Evolutionary conservation across 805 yeast species (phyloP).

Genomic region (Blastobotrys muscicola): DNA sequence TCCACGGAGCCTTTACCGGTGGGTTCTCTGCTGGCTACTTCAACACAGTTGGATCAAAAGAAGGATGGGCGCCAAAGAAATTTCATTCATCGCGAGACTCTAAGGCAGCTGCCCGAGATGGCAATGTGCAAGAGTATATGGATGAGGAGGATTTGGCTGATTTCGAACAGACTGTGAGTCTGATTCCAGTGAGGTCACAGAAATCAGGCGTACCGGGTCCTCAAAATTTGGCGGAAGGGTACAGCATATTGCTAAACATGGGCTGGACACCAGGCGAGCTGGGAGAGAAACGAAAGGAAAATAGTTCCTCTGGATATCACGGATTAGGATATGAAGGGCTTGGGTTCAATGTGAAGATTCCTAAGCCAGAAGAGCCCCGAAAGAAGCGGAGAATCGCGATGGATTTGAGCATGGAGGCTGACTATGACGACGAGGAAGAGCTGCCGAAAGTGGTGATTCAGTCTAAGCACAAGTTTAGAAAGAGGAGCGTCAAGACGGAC

Average conservation of each 20-base stretch:
- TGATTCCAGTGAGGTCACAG: not conserved
- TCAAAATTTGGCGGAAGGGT: constrained; percentile 51
- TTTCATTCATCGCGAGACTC: constrained; percentile 17
- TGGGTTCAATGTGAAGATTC: not conserved
- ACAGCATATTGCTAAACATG: constrained; percentile 55
- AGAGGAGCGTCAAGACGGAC: not conserved
- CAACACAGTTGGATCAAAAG: constrained; percentile 28
- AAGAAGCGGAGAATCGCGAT: constrained; percentile 14
- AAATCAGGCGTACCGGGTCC: not conserved
- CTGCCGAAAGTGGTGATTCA: constrained; percentile 14
- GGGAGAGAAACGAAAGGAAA: constrained; percentile 6
- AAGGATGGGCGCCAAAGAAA: constrained; percentile 27
- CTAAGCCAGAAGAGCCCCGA: not conserved
- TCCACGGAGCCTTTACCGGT: constrained; percentile 30
- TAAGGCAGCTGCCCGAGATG: constrained; percentile 8
- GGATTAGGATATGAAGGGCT: not conserved
- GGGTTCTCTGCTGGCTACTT: constrained; percentile 29
- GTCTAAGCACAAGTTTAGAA: not conserved
- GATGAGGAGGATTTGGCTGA: constrained; percentile 27
- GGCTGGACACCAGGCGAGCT: constrained; percentile 66
- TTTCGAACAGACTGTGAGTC: constrained; percentile 12
- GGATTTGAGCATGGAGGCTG: constrained; percentile 17
- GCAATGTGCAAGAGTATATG: constrained; percentile 23
- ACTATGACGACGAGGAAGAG: constrained; percentile 19
- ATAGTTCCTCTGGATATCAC: constrained; percentile 12